A percentile compares a stretch with the other conserved stretches of the same genome.
Conservation (phyloP, 352 stramenopile species). For the Pythium phragmiticola region DNA sequence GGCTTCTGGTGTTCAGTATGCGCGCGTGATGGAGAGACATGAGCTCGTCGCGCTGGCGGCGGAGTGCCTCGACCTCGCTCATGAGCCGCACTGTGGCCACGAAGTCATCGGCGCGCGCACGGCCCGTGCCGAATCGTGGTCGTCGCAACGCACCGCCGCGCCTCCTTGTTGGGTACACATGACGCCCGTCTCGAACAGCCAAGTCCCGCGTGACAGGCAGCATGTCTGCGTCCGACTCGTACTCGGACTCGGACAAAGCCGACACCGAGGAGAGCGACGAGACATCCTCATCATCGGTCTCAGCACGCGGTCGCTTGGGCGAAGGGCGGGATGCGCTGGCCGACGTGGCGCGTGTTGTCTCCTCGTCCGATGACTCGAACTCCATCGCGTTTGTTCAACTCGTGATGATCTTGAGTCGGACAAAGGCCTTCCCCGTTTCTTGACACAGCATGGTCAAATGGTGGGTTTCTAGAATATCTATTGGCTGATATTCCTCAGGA, state of each 20-base stretch:
- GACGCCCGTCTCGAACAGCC: background rate
- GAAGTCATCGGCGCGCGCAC: conserved; percentile 4
- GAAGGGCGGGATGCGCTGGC: background rate
- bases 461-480: background rate
- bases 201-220: background rate
- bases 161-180: too few species aligned
- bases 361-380: conserved; percentile 3
- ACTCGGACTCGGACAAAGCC: background rate
- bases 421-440: too few species aligned
- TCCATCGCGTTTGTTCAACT: background rate
- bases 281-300: conserved; percentile 10
- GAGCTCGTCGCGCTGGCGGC: conserved; percentile 19
- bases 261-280: background rate
- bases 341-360: background rate
- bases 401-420: too few species aligned
- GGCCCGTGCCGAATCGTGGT: background rate
- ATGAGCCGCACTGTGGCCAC: conserved; percentile 6
- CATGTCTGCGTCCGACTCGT: background rate
- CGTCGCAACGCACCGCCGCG: background rate
- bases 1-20: conserved; percentile 6
- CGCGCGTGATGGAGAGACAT: conserved; percentile 12
- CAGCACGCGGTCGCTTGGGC: background rate
- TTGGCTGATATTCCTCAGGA: background rate
- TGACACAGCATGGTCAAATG: too few species aligned
- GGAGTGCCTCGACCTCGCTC: conserved; percentile 17